Base-by-base conservation (phyloP, 2,329 filamentous ascomycete genomes). In the Ophidiomyces ophidiicola region DNA sequence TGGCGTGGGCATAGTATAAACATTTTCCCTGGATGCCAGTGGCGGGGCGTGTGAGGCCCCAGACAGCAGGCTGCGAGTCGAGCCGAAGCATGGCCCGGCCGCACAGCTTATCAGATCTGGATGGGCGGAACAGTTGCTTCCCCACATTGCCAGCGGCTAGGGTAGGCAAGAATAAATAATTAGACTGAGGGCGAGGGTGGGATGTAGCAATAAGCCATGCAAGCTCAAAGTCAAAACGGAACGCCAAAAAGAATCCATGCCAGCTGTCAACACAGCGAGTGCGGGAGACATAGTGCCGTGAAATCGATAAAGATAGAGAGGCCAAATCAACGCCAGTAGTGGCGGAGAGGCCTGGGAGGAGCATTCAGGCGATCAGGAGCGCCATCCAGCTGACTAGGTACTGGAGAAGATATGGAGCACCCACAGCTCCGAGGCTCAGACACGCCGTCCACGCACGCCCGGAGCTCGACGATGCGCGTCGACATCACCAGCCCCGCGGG, bases 71-170 rank as follows among this genome's bases (percentile, higher is more conserved):
- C 24, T 11, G 24, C 7, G 24, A 26, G 11, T 7, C 7, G 24
- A 26, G 28, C 14, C 30, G 15, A 19, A 32, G 19, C 36, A 30
- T 10, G 29, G 28, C n/a, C 30, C 20, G 15, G 24, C 24, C 20
- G 7, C n/a, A 14, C 15, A 18, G 17, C 32, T 36, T 41, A 35
- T 35, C 39, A 41, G 32, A 41, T 36, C 25, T 41, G 39, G 39
- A n/a, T 25, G 39, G 31, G 32, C 39, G 32, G 32, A 41, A 35
- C 26, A 32, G 31, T 20, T 32, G 28, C 31, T 26, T 36, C 39
- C 39, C 39, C 39, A 41, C 39, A 41, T 36, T 11, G 39, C 25
- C 25, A 19, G 32, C 32, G 39, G 39, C 30, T 39, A 39, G 37
- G 37, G 30, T 26, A 39, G 37, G 37, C 31, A 19, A 28, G 15